Evolutionary conservation across 176 grass and related monocot species (phyloP).

Genomic region (Bolboschoenus planiculmis): DNA sequence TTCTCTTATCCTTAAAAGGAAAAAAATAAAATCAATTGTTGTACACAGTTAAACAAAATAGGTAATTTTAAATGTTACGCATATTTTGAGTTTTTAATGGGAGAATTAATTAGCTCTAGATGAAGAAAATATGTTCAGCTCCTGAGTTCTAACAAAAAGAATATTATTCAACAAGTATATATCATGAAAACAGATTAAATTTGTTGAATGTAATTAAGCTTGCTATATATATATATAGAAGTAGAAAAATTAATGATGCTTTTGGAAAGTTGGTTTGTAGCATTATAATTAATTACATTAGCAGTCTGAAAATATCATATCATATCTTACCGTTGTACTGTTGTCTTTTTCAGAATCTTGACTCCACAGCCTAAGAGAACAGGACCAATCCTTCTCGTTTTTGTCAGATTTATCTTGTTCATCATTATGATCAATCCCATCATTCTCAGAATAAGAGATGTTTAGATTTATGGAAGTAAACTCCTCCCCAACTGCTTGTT

Average conservation of each 20-base stretch:
- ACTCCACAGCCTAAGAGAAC: conserved; percentile 62
- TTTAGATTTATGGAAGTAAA: conserved; percentile 77
- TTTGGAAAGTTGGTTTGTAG: background rate
- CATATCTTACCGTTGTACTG: background rate
- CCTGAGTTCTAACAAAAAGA: background rate
- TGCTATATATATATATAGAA: background rate
- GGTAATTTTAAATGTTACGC: background rate
- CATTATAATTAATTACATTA: no score
- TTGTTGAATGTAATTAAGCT: background rate
- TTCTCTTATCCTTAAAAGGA: background rate
- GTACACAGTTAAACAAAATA: background rate
- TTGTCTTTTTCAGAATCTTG: conserved; percentile 21
- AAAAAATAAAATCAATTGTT: background rate
- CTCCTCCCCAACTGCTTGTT: conserved; percentile 55
- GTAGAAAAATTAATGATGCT: background rate
- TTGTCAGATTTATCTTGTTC: conserved; percentile 16
- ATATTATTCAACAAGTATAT: background rate
- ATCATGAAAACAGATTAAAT: background rate
- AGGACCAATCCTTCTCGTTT: conserved; percentile 53
- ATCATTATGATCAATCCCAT: no score
- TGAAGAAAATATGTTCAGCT: background rate
- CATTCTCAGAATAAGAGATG: conserved; percentile 39
- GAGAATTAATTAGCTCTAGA: background rate
- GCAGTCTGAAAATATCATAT: background rate
- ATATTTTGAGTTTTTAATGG: background rate